Evolutionary conservation across 148 eudicot genomes (phyloP).

Genomic region (Amaranthus cruentus): DNA sequence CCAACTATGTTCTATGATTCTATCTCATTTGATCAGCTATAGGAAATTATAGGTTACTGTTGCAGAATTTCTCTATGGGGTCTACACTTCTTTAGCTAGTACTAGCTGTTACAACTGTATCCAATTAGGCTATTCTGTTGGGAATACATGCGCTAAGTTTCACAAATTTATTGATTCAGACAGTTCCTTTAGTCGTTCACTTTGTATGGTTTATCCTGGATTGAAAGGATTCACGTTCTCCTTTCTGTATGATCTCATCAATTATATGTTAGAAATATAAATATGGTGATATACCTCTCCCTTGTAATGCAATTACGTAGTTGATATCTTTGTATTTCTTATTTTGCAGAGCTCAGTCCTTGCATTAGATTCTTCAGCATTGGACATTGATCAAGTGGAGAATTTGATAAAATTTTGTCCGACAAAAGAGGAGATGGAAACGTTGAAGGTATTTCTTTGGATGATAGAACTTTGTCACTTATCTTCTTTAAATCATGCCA

Average conservation of each 20-base stretch:
- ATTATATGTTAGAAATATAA: no score
- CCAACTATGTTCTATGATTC: background rate
- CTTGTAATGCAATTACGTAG: background rate
- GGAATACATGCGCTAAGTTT: background rate
- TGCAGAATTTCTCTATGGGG: background rate
- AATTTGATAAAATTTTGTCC: constrained; percentile 93
- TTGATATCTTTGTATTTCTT: background rate
- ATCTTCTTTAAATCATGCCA: background rate
- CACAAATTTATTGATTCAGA: background rate
- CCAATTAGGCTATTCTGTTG: background rate
- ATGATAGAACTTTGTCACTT: background rate
- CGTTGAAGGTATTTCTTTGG: constrained; percentile 53
- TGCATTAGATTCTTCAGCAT: constrained; percentile 73
- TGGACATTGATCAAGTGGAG: constrained; percentile 96
- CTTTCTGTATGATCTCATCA: no score
- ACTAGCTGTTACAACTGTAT: background rate
- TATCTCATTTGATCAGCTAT: background rate
- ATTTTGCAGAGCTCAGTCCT: constrained; percentile 66
- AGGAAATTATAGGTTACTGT: background rate
- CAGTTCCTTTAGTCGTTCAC: background rate
- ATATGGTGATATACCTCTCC: background rate
- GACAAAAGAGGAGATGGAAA: constrained; percentile 96
- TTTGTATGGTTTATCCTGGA: background rate
- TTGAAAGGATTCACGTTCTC: background rate
- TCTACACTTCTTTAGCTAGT: background rate